Conservation (phyloP, 1,284 basidiomycete genomes). For the Volvariella volvacea region DNA sequence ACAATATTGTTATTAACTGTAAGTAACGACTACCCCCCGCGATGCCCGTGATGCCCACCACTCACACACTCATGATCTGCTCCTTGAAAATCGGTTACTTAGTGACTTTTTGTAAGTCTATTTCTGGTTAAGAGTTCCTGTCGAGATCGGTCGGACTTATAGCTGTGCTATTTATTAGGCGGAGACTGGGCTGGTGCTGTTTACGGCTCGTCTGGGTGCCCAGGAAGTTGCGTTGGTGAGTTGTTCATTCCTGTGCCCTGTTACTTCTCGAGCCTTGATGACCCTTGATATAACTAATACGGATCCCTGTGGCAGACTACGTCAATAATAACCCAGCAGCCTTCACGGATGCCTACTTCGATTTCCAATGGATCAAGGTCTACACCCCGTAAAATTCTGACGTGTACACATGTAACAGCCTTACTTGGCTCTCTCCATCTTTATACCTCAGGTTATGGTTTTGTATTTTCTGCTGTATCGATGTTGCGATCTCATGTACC, state of each 20-base stretch:
- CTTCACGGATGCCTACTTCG: slow-evolving; percentile 47
- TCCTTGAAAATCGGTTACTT: neutral
- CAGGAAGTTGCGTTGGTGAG: slow-evolving; percentile 26
- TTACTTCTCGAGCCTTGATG: neutral
- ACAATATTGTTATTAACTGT: slow-evolving; percentile 36
- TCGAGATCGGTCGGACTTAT: slow-evolving; percentile 3
- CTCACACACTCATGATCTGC: slow-evolving; percentile 1
- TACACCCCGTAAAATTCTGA: slow-evolving; percentile 16
- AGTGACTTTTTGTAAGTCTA: slow-evolving; percentile 28
- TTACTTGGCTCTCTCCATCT: too few species aligned
- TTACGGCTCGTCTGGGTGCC: slow-evolving; percentile 25
- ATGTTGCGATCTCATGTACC: too few species aligned
- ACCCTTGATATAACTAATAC: slow-evolving; percentile 1
- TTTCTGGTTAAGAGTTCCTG: neutral
- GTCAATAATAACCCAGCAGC: slow-evolving; percentile 39
- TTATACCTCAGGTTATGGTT: too few species aligned
- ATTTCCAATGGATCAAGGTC: slow-evolving; percentile 40
- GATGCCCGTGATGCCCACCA: neutral
- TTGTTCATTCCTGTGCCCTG: neutral
- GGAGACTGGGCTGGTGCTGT: slow-evolving; percentile 34
- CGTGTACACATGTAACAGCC: too few species aligned
- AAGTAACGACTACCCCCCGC: slow-evolving; percentile 14
- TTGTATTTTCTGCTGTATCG: too few species aligned
- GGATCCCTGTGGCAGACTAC: slow-evolving; percentile 18
- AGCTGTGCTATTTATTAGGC: slow-evolving; percentile 16